Conservation (phyloP, 345 rosid species). For the Citrus cavaleriei region DNA sequence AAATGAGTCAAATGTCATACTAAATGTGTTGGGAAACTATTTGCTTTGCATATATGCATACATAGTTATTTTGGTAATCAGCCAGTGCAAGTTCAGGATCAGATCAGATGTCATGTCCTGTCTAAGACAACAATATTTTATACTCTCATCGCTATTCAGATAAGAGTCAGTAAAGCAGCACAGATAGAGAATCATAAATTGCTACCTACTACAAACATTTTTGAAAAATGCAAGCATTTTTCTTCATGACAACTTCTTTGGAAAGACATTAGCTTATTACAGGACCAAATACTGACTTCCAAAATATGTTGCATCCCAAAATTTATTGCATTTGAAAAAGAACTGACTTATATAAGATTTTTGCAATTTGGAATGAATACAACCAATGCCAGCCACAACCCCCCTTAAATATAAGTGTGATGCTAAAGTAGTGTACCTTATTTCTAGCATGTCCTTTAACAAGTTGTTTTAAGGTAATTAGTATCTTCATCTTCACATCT, state of each 20-base stretch:
- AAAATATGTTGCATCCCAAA: neutral
- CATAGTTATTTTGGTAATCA: neutral
- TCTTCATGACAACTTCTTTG: neutral
- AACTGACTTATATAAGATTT: neutral
- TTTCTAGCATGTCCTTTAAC: slow-evolving; percentile 59
- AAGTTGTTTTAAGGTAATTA: slow-evolving; percentile 45
- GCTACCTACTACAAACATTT: neutral
- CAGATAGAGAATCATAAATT: neutral
- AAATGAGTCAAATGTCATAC: slow-evolving; percentile 11
- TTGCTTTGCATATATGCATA: neutral
- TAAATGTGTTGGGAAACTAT: neutral
- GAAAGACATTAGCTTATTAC: neutral
- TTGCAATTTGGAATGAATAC: neutral
- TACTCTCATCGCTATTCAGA: neutral
- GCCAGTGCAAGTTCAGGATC: neutral
- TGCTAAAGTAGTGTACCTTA: slow-evolving; percentile 37
- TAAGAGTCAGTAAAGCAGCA: neutral
- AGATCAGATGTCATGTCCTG: neutral
- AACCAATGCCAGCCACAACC: neutral
- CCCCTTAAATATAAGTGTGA: neutral
- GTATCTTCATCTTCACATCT: slow-evolving; percentile 47
- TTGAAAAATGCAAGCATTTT: neutral
- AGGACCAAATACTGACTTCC: neutral
- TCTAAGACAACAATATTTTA: neutral
- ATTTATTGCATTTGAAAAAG: neutral